A percentile compares a stretch with the other conserved stretches of the same genome.
Evolutionary conservation across 495 filamentous ascomycete genomes (phyloP).

Genomic region (Penicillium daleae): DNA sequence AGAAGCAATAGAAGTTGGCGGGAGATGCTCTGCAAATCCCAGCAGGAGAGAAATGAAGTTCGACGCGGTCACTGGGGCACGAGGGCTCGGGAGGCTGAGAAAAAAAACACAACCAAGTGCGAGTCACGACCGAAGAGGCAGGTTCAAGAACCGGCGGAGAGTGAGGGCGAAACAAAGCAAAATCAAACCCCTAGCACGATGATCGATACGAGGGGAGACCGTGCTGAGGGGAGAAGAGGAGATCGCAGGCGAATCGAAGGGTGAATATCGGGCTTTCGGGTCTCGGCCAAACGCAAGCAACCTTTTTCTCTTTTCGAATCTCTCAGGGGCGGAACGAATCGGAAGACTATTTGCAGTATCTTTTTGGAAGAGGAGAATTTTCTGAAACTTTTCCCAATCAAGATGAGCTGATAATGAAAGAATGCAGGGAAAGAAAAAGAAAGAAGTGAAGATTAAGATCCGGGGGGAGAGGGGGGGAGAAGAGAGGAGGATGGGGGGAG

Average conservation of each 20-base stretch:
- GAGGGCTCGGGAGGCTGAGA: slow-evolving; percentile 15
- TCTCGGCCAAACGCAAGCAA: slow-evolving; percentile 31
- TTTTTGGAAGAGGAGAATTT: slow-evolving; percentile 25
- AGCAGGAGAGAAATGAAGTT: slow-evolving; percentile 29
- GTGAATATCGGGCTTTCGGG: slow-evolving; percentile 14
- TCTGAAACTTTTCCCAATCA: slow-evolving; percentile 18
- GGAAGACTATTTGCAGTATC: slow-evolving; percentile 31
- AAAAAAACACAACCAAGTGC: slow-evolving; percentile 22
- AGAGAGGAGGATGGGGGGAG: slow-evolving; percentile 20
- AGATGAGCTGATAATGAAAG: slow-evolving; percentile 41
- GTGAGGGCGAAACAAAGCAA: slow-evolving; percentile 8
- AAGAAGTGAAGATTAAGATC: slow-evolving; percentile 37
- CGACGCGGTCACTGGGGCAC: slow-evolving; percentile 24
- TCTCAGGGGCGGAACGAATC: slow-evolving; percentile 37
- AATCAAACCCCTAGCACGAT: neutral
- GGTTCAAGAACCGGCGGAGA: slow-evolving; percentile 1
- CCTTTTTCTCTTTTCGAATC: slow-evolving; percentile 15
- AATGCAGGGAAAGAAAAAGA: slow-evolving; percentile 39
- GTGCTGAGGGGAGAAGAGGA: neutral
- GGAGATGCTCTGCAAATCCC: slow-evolving; percentile 55
- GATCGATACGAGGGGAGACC: neutral
- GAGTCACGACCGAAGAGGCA: slow-evolving; percentile 17
- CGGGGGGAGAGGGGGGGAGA: slow-evolving; percentile 32
- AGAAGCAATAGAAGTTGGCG: slow-evolving; percentile 25
- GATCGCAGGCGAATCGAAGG: slow-evolving; percentile 19